Base-by-base conservation (phyloP, 2,329 filamentous ascomycete species). In the Aspergillus quadricinctus region DNA sequence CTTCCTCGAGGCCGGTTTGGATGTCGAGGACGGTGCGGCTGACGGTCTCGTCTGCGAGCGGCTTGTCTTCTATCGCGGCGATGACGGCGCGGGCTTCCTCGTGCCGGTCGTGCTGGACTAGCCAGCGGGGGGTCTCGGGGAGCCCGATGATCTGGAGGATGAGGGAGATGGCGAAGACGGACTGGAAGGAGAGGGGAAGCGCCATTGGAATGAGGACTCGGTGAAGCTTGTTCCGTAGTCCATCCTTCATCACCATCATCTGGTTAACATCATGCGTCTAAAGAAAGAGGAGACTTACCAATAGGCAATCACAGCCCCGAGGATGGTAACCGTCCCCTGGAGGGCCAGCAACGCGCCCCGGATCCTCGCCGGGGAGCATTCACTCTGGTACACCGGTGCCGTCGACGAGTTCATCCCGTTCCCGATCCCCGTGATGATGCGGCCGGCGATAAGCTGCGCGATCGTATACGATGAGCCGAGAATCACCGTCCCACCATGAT, bases 381-480 rank as follows among this genome's bases (percentile, higher is more conserved):
- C 71, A 3, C 67, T 68, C 53, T 73, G 71, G 46, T 68, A 75
- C 0, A 66, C 63, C 1, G 63, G 63, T 0, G 63, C 64, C 0
- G 64, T 66, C 3, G 62, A 64, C 4, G 61, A 64, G 51, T 66
- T 66, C 59, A 64, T 64, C n/a, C 64, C 63, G 21, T 65, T 66
- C 0, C 64, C 63, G 64, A 81, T 64, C 0, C 78, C 78, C 0
- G 78, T 78, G 17, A 80, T 68, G 53, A 80, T 77, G 8, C 79
- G 67, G 0, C 77, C 79, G 21, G 74, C 71, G n/a, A 81, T 77
- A 48, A 81, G 66, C 56, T 80, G 78, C 0, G 69, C 69, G 0
- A 80, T 60, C 0, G 70, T 73, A 27, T 68, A 73, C 0, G 78
- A 75, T 0, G 73, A 70, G 2, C 65, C 64, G 1, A 72, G 66